These are phyloP conservation scores for Solanum hybrid DNA, from an alignment of 305 asterid species.

Conservation along the genomic window DNA sequence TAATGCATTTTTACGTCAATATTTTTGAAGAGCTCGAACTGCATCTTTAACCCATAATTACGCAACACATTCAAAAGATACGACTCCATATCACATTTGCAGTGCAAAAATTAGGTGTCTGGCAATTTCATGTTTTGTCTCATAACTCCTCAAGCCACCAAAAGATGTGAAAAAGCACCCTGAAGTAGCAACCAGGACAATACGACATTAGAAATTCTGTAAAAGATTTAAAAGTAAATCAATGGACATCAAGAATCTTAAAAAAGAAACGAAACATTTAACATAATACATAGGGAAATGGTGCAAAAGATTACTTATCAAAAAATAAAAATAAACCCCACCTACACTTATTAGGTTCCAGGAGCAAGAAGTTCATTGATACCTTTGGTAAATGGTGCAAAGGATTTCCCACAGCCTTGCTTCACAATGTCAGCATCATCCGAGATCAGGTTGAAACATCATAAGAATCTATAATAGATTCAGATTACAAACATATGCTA, in stretches of 20 bases:
- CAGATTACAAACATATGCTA: no score
- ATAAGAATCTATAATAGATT: no score
- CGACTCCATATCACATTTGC: no score
- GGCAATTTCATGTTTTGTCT: no score
- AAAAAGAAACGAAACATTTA: neutral
- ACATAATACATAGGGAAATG: neutral
- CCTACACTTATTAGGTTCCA: neutral
- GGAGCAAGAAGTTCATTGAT: neutral
- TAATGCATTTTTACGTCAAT: no score
- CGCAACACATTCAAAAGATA: no score
- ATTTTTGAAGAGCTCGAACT: no score
- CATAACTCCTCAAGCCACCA: conserved; percentile 74
- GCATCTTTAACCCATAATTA: no score
- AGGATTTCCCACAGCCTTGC: conserved; percentile 71
- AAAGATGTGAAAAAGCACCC: conserved; percentile 87
- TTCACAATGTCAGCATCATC: conserved; percentile 55
- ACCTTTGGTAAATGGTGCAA: conserved; percentile 89
- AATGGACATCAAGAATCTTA: neutral
- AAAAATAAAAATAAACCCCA: no score
- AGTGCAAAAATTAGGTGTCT: no score
- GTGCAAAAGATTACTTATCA: neutral
- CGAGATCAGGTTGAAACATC: conserved; percentile 7
- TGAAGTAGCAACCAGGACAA: conserved; percentile 9
- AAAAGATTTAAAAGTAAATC: neutral
- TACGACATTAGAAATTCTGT: neutral